Evolutionary conservation across 2,329 filamentous ascomycete genomes (phyloP), one percentile per base, ranked within the genome.

Genomic region (Aspergillus sp.): DNA sequence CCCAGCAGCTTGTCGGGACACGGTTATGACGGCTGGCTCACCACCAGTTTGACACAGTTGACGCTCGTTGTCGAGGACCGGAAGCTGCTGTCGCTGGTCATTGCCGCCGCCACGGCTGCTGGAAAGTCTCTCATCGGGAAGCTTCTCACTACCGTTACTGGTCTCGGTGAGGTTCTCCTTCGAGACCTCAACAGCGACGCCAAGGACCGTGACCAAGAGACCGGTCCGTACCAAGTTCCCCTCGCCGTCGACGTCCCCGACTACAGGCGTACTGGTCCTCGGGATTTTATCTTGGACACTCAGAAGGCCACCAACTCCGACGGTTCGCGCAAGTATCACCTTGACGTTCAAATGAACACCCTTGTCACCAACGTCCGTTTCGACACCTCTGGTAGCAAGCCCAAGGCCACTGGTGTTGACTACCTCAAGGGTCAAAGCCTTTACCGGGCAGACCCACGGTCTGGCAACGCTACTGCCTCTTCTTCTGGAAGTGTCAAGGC

Each of bases 151-250:
- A 73, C 71, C 0, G 63, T 73, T 4, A 65, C 63, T 15, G 73
- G 71, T 3, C 67, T 81, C 17, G 68, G 63, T 3, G 65, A 71
- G 22, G 64, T 77, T 4, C 61, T 80, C 7, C 58, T 72, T 2
- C 71, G 71, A 15, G 77, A 83, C 51, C 69, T 74, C 53, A 82
- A 82, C 61, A 70, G 72, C 45, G 66, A 74, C 51, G 59, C 63
- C 20, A 50, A 63, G 0, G 42, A 44, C 0, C 73, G 78, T 20
- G 80, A 83, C 57, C 62, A 62, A 17, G 57, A 63, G 3, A 67
- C 73, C 23, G 74, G 72, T 1, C 66, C 78, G 32, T 83, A 77
- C 60, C 80, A 84, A 54, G 75, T 85, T 4, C 81, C 82, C 3
- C 60, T 84, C 23, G 71, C 74, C 1, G 76, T 77, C 51, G 67